Evolutionary conservation across 768 basidiomycete species (phyloP), one percentile per base, ranked within the genome.

Genomic region (Omphalotus guepiniiformis): DNA sequence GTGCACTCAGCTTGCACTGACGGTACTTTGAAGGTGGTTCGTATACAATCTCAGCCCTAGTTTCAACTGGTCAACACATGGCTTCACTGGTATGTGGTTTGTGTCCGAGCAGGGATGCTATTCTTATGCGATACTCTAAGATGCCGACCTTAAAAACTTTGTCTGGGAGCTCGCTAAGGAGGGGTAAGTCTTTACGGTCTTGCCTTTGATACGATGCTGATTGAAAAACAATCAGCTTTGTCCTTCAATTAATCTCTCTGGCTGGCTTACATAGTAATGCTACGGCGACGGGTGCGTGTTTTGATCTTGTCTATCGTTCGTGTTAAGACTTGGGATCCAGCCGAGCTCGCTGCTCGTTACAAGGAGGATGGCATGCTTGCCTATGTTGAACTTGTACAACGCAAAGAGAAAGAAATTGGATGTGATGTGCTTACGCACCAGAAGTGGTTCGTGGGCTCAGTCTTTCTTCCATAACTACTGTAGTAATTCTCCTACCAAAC

Each of bases 1-100:
- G 8, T 25, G 35, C n/a, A n/a, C 21, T 25, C 6, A 38, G 19
- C 13, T 41, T 32, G 16, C 39, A 25, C 15, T n/a, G n/a, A 29
- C 47, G 28, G 25, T 36, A 18, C 42, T 54, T 43, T 49, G 49
- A 52, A 89, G 84, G 58, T 84, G 80, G 82, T 80, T 96, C 55
- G 92, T 95, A 18, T 96, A 94, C 62, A 96, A 95, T 62, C 69
- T 96, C 48, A 93, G 90, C 57, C 93, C 93, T 4, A 91, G 89
- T 59, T 95, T 95, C 72, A 93, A 94, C 63, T 95, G 92, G 93
- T 70, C 80, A n/a, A 76, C 73, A 21, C 82, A 85, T 56, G 91
- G 91, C 12, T 94, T 88, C 64, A 76, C 77, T 36, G 80, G 83
- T 82, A 39, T 46, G 65, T 59, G 36, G 19, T 25, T 47, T 38